Evolutionary conservation across 2,329 filamentous ascomycete species (phyloP).

Genomic region (Phialocephala subalpina): DNA sequence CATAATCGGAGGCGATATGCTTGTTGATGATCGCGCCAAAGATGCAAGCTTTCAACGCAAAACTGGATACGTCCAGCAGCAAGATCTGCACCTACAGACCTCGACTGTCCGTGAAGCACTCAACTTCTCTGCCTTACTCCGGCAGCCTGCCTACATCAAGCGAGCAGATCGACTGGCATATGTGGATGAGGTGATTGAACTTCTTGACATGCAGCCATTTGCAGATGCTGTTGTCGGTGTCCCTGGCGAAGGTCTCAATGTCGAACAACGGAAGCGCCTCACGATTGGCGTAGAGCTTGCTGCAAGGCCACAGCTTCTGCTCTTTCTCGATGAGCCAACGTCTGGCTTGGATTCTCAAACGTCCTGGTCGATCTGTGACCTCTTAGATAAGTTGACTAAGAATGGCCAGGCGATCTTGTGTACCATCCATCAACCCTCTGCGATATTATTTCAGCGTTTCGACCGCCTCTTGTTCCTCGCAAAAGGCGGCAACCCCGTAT

Average conservation of each 20-base stretch:
- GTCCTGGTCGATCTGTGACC: slow-evolving; percentile 87
- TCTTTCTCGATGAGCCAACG: slow-evolving; percentile 94
- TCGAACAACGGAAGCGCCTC: slow-evolving; percentile 74
- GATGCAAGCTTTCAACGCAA: slow-evolving; percentile 83
- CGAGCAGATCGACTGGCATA: slow-evolving; percentile 83
- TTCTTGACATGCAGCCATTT: slow-evolving; percentile 89
- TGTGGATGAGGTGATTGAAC: slow-evolving; percentile 88
- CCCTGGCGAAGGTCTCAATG: slow-evolving; percentile 72
- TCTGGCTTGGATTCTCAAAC: slow-evolving; percentile 93
- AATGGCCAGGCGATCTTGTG: slow-evolving; percentile 90
- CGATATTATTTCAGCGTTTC: slow-evolving; percentile 91
- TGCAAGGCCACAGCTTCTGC: slow-evolving; percentile 84
- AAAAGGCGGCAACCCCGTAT: slow-evolving; percentile 78
- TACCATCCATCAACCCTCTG: slow-evolving; percentile 94
- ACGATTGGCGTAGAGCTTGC: slow-evolving; percentile 95
- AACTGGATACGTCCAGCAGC: slow-evolving; percentile 91
- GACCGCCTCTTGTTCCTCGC: slow-evolving; percentile 81
- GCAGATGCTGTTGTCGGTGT: slow-evolving; percentile 92
- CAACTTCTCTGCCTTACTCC: slow-evolving; percentile 83
- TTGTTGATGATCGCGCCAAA: slow-evolving; percentile 65
- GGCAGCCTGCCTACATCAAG: slow-evolving; percentile 78
- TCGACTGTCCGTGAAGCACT: slow-evolving; percentile 89
- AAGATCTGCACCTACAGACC: slow-evolving; percentile 88
- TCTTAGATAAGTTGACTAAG: slow-evolving; percentile 88
- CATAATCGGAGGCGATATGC: slow-evolving; percentile 85